These are phyloP conservation scores for Abrus pulchellus DNA, from an alignment of 306 rosid genomes.

Conservation along the genomic window DNA sequence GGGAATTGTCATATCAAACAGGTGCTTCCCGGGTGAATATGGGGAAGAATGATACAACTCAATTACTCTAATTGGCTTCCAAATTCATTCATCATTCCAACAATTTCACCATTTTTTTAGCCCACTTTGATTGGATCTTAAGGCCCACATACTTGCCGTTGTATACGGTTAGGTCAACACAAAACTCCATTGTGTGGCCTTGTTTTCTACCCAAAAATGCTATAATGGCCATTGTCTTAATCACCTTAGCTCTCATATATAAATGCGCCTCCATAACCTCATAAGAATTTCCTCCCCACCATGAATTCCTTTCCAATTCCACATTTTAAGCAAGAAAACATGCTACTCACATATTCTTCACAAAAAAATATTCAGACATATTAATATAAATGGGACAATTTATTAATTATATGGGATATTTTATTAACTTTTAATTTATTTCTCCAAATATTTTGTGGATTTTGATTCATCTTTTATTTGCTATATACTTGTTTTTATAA, in stretches of 20 bases:
- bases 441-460: too few relatives aligned
- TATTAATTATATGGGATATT: too few relatives aligned
- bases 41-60: neutral
- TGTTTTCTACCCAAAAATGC: neutral
- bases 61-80: neutral
- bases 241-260: neutral
- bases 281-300: too few relatives aligned
- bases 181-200: neutral
- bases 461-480: too few relatives aligned
- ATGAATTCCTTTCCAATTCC: too few relatives aligned
- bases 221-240: neutral
- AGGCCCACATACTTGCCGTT: constrained; percentile 34
- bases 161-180: neutral
- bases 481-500: too few relatives aligned
- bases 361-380: too few relatives aligned
- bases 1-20: constrained; percentile 2
- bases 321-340: too few relatives aligned
- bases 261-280: neutral
- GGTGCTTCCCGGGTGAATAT: neutral
- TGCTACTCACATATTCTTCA: too few relatives aligned
- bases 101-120: neutral
- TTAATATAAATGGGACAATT: too few relatives aligned
- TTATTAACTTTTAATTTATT: too few relatives aligned
- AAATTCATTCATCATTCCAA: neutral
- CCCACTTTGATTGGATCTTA: constrained; percentile 22